These are phyloP conservation scores for Psilocybe cubensis DNA, from an alignment of 768 basidiomycete species.

Conservation along the genomic window DNA sequence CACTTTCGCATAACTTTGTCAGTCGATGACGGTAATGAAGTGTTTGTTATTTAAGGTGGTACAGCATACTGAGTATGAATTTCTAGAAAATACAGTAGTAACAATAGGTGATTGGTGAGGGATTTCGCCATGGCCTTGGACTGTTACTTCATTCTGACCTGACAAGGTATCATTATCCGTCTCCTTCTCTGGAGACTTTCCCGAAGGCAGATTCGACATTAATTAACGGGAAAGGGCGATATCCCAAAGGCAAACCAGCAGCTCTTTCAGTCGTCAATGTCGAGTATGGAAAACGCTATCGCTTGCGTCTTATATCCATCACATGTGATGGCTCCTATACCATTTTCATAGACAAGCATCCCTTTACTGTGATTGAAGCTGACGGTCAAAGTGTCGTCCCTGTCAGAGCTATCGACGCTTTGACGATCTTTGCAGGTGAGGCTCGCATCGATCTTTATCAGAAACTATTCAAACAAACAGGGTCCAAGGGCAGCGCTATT, in stretches of 20 bases:
- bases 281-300: slow-evolving; percentile 42
- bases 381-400: slow-evolving; percentile 49
- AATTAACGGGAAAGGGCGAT: slow-evolving; percentile 58
- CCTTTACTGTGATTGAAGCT: slow-evolving; percentile 56
- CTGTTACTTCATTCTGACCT: too few relatives aligned
- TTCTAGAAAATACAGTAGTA: slow-evolving; percentile 35
- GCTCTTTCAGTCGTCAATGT: slow-evolving; percentile 51
- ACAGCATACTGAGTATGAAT: neutral
- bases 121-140: neutral
- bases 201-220: slow-evolving; percentile 41
- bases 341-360: slow-evolving; percentile 51
- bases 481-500: slow-evolving; percentile 28
- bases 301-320: slow-evolving; percentile 54
- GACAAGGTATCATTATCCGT: slow-evolving; percentile 36
- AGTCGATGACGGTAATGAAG: slow-evolving; percentile 45
- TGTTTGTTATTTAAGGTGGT: neutral
- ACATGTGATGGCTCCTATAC: slow-evolving; percentile 50
- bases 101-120: slow-evolving; percentile 34
- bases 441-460: neutral
- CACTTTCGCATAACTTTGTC: neutral
- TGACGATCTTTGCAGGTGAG: slow-evolving; percentile 40
- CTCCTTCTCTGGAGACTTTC: slow-evolving; percentile 20
- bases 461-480: neutral
- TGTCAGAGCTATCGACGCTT: slow-evolving; percentile 39
- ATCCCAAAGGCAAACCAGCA: slow-evolving; percentile 38